Base-by-base conservation (phyloP, 116 monocot species). In the Iris pallida region DNA sequence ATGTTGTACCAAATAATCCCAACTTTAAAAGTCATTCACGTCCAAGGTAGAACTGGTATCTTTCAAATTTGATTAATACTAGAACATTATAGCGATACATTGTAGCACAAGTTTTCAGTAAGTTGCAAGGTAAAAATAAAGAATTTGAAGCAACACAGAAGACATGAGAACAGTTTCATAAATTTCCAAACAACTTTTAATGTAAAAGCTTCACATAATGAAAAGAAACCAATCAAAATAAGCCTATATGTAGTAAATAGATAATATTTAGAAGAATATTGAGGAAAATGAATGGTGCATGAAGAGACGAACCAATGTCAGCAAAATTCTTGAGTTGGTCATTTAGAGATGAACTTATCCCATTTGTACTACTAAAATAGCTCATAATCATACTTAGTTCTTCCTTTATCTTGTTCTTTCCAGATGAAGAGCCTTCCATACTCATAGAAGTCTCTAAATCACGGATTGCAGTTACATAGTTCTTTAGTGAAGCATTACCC, bases 401-500 rank as follows among this genome's bases (percentile, higher is more conserved):
- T 72, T 80, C 61, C 59, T 90, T 71, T 67, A 98, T 90, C 56
- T 84, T 85, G 13, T 55, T 81, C 68, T 84, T 90, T 7, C 88
- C 81, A 76, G 88, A 75, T 8, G 58, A 40, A 61, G 88, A 90
- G 8, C 42, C 68, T 77, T 92, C 90, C 75, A 92, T 57, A 54
- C 42, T 71, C 62, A 85, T 72, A 10, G 90, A 87, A 75, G 74
- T 76, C 77, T 93, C 78, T 46, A 98, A 80, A 86, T 98, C 93
- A 73, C 6, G 59, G 45, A 79, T 69, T 64, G 98, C 85, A 76
- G 65, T 70, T 75, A 63, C 75, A 81, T 83, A 86, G 45, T 76
- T 76, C 68, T 62, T 64, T 42, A 90, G 64, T 4, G 81, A 80
- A 63, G 83, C 75, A 85, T 86, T 83, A 66, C 82, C 87, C 73